Base-by-base conservation (phyloP, 345 rosid species). In the Passiflora organensis region DNA sequence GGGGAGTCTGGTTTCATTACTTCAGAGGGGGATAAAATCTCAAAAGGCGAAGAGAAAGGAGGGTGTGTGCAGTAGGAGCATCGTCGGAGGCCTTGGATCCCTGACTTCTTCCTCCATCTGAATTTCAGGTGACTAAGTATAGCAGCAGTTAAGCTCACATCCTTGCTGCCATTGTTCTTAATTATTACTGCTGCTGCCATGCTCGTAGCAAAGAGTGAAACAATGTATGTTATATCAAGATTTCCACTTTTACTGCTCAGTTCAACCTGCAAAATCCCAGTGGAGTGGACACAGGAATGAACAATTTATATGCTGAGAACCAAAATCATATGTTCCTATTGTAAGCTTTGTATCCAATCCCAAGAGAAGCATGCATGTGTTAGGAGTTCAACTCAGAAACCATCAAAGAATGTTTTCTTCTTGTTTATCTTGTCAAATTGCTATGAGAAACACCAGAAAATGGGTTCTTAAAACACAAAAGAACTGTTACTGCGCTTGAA, bases 121-220 rank as follows among this genome's bases (percentile, higher is more conserved):
- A 84, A 83, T 47, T 67, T 76, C 60, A 91, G 61, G 72, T 85
- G 82, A 78, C 95, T 79, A 16, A 87, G 77, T 37, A 85, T 85
- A 22, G 91, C 91, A 21, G 80, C 79, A n/a, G 77, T 75, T 51
- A 91, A 73, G 19, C 72, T 76, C 63, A 75, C 86, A 15, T 75
- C 74, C 68, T 76, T 83, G 13, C 75, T 65, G 51, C 88, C 96
- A 59, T 70, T 91, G 81, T 91, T 85, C 75, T 70, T 76, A 0
- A 82, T 80, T 24, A 82, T 76, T 34, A 81, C 79, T 11, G 96
- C 88, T 51, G 96, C 73, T 21, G 96, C 95, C 66, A 85, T 71
- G 66, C 90, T 85, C 16, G 76, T 56, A 20, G 90, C 88, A 73
- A 82, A 91, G 17, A 91, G 78, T 1, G 95, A 76, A 15, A 87